Evolutionary conservation across 2,329 filamentous ascomycete species (phyloP).

Genomic region (Microthyrium microscopicum): DNA sequence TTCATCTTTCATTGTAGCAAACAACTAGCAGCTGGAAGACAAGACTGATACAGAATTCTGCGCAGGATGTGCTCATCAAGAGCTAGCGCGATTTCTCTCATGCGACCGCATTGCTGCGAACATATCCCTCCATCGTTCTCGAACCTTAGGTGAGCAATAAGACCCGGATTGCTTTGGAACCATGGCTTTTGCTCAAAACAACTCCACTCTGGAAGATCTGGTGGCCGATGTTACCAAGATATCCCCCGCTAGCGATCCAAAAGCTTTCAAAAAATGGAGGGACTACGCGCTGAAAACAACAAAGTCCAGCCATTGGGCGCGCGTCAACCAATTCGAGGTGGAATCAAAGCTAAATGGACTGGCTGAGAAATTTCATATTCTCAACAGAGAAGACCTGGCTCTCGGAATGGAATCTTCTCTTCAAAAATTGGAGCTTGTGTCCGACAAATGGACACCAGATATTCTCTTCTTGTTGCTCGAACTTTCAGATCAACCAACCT

Average conservation of each 20-base stretch:
- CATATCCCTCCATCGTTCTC: too few species aligned
- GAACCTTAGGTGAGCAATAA: too few species aligned
- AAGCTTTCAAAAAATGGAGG: constrained; percentile 19
- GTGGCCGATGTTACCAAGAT: constrained; percentile 46
- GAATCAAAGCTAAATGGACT: constrained; percentile 31
- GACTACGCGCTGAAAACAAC: constrained; percentile 24
- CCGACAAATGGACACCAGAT: constrained; percentile 57
- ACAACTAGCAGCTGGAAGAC: too few species aligned
- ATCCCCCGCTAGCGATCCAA: constrained; percentile 16
- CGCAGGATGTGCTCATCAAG: too few species aligned
- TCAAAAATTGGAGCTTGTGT: constrained; percentile 36
- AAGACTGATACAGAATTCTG: too few species aligned
- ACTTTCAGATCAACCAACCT: constrained; percentile 63
- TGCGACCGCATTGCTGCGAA: too few species aligned
- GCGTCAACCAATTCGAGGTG: constrained; percentile 33
- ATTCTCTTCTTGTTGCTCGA: constrained; percentile 61
- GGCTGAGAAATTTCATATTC: constrained; percentile 71
- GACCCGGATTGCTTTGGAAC: too few species aligned
- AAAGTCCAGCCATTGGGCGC: constrained; percentile 24
- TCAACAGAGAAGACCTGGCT: constrained; percentile 63
- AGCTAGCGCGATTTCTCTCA: too few species aligned
- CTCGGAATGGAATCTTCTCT: constrained; percentile 47
- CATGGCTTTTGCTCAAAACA: too few species aligned
- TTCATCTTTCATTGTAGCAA: too few species aligned
- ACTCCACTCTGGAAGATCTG: constrained; percentile 52